Percentiles rank a stretch among this genome's conserved stretches.
Evolutionary conservation across 345 rosid genomes (phyloP).

Genomic region (Durio zibethinus): DNA sequence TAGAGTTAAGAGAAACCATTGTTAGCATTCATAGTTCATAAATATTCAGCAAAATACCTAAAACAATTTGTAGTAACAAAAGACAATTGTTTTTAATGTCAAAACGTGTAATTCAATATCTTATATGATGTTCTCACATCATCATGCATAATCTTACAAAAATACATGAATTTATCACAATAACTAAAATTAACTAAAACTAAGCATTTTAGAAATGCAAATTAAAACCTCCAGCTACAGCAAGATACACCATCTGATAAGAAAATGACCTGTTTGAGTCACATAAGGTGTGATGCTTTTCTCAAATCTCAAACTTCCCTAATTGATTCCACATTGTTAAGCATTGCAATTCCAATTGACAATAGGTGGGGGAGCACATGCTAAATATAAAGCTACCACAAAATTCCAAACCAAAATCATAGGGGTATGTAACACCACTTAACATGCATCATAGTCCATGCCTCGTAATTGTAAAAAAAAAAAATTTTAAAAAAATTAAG

Average conservation of each 20-base stretch:
- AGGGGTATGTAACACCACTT: not conserved
- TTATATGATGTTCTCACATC: not conserved
- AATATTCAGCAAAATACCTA: not conserved
- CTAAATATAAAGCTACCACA: not conserved
- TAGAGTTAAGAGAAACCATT: not conserved
- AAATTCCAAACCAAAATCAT: not conserved
- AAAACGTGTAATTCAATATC: not conserved
- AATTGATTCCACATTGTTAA: not conserved
- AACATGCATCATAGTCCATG: not conserved
- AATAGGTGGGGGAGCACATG: not conserved
- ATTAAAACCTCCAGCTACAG: not conserved
- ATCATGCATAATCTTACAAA: not conserved
- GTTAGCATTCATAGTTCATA: not conserved
- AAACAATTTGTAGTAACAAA: not conserved
- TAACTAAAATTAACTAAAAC: not conserved
- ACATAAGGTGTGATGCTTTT: not conserved
- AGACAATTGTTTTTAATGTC: not conserved
- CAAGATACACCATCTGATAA: not conserved
- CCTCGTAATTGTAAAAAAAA: not conserved
- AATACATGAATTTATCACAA: not conserved
- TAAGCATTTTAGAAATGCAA: not conserved
- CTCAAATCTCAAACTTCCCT: not conserved
- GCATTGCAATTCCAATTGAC: not conserved
- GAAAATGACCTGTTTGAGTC: not conserved
- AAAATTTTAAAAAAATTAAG: not conserved